A percentile compares a stretch with the other conserved stretches of the same genome.
Conservation (phyloP, 2,329 filamentous ascomycete genomes). For the Furcasterigmium furcatum region DNA sequence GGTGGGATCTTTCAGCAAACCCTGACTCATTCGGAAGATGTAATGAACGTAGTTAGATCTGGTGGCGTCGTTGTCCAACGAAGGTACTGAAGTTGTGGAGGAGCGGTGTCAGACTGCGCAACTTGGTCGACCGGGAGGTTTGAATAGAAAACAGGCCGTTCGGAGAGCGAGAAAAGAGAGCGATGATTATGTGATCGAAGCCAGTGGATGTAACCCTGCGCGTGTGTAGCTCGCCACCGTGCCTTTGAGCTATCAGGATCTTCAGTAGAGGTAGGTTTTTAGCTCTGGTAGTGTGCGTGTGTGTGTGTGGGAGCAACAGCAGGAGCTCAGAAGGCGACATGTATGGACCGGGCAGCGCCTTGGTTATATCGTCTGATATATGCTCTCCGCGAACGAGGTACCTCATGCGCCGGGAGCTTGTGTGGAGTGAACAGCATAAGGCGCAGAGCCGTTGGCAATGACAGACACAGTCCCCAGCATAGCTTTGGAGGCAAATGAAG, state of each 20-base stretch:
- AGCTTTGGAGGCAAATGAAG: not conserved
- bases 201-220: not conserved
- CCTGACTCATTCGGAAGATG: too few species aligned
- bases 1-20: too few species aligned
- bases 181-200: not conserved
- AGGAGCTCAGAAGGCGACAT: slow-evolving; percentile 12
- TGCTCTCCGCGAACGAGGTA: not conserved
- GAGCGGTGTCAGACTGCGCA: too few species aligned
- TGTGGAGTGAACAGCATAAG: not conserved
- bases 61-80: too few species aligned
- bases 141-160: not conserved
- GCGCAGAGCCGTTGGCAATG: not conserved
- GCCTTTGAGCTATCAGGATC: slow-evolving; percentile 21
- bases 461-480: not conserved
- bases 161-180: not conserved
- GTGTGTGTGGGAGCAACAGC: slow-evolving; percentile 10
- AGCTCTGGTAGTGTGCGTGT: slow-evolving; percentile 6
- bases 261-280: slow-evolving; percentile 25
- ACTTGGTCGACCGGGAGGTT: too few species aligned
- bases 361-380: slow-evolving; percentile 47
- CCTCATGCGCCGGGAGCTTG: not conserved
- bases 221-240: slow-evolving; percentile 6
- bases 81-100: too few species aligned
- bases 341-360: slow-evolving; percentile 29
- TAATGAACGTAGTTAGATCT: too few species aligned